Percentiles rank a stretch among this genome's conserved stretches.
phyloP scores from a whole-genome alignment of 169 alveolate species.

The Plasmodium coatneyi region DNA sequence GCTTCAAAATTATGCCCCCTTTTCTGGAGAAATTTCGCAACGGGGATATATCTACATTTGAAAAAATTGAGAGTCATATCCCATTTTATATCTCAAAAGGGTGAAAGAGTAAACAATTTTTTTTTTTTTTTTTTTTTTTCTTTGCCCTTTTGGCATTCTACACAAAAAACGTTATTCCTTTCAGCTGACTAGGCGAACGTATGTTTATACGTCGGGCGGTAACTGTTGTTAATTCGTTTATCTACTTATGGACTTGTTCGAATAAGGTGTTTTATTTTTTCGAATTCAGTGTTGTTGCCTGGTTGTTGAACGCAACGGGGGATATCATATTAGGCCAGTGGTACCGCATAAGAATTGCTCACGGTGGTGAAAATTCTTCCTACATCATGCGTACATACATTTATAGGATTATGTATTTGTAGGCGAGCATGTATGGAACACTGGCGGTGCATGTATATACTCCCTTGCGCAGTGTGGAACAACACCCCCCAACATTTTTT shows the following conservation, averaged over 20 bases:
- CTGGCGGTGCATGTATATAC: neutral
- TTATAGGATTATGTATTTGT: neutral
- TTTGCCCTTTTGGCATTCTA: neutral
- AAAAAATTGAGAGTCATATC: neutral
- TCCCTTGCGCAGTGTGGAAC: neutral
- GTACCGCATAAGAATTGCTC: neutral
- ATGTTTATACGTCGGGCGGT: neutral
- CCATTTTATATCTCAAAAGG: neutral
- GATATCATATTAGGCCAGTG: neutral
- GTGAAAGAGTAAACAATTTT: neutral
- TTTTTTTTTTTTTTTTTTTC: neutral
- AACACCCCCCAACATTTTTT: neutral
- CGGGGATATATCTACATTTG: neutral
- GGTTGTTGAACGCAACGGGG: neutral
- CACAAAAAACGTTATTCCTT: neutral
- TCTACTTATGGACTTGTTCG: neutral
- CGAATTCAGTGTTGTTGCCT: neutral
- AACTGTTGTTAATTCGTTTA: neutral
- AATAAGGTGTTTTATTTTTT: neutral
- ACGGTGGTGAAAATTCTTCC: neutral
- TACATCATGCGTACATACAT: neutral
- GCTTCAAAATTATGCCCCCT: neutral
- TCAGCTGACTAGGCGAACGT: neutral
- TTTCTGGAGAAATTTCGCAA: neutral
- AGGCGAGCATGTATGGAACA: neutral